phyloP scores from a whole-genome alignment of 139 green algal species.

The Picochlorum sp. region DNA sequence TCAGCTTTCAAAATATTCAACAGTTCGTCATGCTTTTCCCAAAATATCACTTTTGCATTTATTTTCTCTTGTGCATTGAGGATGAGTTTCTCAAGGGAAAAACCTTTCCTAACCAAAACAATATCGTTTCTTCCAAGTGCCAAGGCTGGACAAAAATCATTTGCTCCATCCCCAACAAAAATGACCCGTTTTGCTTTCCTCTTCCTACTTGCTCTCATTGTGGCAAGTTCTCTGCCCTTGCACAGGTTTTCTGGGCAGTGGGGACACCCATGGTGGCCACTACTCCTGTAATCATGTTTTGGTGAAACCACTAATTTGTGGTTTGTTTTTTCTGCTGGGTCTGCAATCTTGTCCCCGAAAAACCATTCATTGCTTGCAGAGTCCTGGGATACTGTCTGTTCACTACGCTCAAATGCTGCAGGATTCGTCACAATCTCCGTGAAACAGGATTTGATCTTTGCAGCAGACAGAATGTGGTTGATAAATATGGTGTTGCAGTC shows the following conservation, averaged over 20 bases:
- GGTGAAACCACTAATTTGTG: constrained; percentile 21
- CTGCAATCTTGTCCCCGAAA: not conserved
- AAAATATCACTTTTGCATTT: constrained; percentile 31
- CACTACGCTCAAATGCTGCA: constrained; percentile 44
- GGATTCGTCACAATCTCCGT: constrained; percentile 56
- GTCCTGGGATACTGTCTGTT: not conserved
- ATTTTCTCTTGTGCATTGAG: constrained; percentile 7
- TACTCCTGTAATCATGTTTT: not conserved
- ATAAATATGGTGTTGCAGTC: constrained; percentile 77
- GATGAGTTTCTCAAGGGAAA: constrained; percentile 8
- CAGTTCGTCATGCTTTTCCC: constrained; percentile 48
- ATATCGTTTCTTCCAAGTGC: constrained; percentile 48
- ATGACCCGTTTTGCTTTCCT: constrained; percentile 15
- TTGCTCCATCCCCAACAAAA: constrained; percentile 66
- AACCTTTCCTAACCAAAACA: constrained; percentile 47
- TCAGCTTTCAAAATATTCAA: constrained; percentile 4
- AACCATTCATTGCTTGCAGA: not conserved
- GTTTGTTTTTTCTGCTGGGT: not conserved
- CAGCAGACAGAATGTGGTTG: constrained; percentile 50
- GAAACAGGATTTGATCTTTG: constrained; percentile 21
- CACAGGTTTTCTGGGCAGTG: constrained; percentile 72
- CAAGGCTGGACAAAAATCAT: constrained; percentile 72
- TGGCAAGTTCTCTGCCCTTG: constrained; percentile 64
- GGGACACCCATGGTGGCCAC: constrained; percentile 46
- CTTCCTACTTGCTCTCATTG: constrained; percentile 16